Conservation (phyloP, 108 stramenopile genomes). For the Cyclostephanos invisitatus region DNA sequence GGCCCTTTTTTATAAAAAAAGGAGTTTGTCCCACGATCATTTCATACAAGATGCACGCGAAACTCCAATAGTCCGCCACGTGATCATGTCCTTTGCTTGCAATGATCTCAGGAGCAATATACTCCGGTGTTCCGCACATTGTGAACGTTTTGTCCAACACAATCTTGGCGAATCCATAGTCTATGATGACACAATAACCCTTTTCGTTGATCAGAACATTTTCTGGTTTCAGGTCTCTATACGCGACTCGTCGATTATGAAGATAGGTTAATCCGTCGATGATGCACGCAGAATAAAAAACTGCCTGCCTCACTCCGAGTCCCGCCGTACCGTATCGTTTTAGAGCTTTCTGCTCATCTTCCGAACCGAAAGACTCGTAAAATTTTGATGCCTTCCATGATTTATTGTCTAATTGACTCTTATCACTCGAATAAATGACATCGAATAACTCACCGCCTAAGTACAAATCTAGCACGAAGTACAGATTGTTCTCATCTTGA, state of each 20-base stretch:
- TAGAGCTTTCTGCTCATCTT: background rate
- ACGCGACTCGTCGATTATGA: slow-evolving; percentile 70
- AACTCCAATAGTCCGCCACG: slow-evolving; percentile 1
- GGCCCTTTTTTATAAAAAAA: slow-evolving; percentile 74
- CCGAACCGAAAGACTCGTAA: slow-evolving; percentile 3
- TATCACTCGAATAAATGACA: slow-evolving; percentile 47
- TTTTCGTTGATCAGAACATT: slow-evolving; percentile 79
- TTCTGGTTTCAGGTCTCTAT: slow-evolving; percentile 92
- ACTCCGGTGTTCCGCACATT: slow-evolving; percentile 91
- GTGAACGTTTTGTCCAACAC: slow-evolving; percentile 81
- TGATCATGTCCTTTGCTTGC: slow-evolving; percentile 8
- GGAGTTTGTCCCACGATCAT: slow-evolving; percentile 79
- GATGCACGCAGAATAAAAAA: slow-evolving; percentile 64
- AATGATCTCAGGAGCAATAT: slow-evolving; percentile 92
- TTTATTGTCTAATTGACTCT: slow-evolving; percentile 15
- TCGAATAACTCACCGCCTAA: slow-evolving; percentile 74
- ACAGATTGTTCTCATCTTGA: slow-evolving; percentile 63
- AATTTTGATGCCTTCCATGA: background rate
- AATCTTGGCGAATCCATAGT: slow-evolving; percentile 86
- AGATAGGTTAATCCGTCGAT: slow-evolving; percentile 50
- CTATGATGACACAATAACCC: slow-evolving; percentile 82
- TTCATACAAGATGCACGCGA: slow-evolving; percentile 66
- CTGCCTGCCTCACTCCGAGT: slow-evolving; percentile 17
- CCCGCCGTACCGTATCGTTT: background rate
- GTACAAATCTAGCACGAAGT: slow-evolving; percentile 63